A percentile compares a stretch with the other conserved stretches of the same genome.
Evolutionary conservation across 169 alveolate species (phyloP).

Genomic region (Cryptosporidium parvum): DNA sequence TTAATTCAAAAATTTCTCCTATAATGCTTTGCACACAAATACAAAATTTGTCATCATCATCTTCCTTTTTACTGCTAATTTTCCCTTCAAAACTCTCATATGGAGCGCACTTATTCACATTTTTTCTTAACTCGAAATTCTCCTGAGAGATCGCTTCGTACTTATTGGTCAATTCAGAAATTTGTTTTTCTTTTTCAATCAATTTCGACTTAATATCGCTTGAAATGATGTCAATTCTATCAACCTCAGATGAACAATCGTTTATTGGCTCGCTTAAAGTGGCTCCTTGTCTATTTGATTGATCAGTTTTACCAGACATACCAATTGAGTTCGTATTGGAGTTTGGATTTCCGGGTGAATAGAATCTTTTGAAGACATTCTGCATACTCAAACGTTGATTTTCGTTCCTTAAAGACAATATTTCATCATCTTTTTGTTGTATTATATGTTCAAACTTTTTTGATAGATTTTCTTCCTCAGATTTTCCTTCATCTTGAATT

Average conservation of each 20-base stretch:
- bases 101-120: not conserved
- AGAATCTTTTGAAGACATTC: not conserved
- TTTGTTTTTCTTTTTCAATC: not conserved
- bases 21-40: slow-evolving; percentile 14
- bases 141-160: slow-evolving; percentile 5
- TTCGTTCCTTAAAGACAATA: slow-evolving; percentile 28
- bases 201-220: slow-evolving; percentile 14
- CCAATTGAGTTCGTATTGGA: not conserved
- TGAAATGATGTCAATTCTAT: not conserved
- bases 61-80: not conserved
- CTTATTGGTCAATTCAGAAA: slow-evolving; percentile 1
- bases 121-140: not conserved
- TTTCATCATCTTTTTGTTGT: slow-evolving; percentile 25
- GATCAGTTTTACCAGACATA: not conserved
- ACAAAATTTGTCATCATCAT: not conserved
- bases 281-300: not conserved
- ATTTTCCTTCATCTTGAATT: not conserved
- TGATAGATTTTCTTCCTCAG: not conserved
- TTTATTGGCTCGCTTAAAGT: not conserved
- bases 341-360: not conserved
- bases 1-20: not conserved
- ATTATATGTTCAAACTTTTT: slow-evolving; percentile 10
- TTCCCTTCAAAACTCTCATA: slow-evolving; percentile 6
- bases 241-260: not conserved
- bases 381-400: slow-evolving; percentile 57